Evolutionary conservation across 2,329 filamentous ascomycete species (phyloP).

Genomic region (Neurospora sp.): DNA sequence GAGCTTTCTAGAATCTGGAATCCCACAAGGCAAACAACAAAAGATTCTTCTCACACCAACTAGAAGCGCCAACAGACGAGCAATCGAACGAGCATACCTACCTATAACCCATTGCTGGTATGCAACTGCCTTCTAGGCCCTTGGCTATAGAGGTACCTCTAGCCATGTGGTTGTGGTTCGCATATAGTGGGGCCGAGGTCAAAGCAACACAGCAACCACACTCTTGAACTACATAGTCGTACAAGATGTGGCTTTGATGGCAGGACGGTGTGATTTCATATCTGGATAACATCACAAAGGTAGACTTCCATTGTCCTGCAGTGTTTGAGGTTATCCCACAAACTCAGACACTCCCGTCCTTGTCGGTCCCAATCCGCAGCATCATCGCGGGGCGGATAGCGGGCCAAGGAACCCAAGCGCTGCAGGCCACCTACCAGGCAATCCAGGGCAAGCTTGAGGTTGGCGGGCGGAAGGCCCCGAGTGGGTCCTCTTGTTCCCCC

Average conservation of each 20-base stretch:
- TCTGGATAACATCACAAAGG: background rate
- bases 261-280: background rate
- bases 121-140: background rate
- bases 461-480: background rate
- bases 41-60: background rate
- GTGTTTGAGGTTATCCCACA: background rate
- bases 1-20: slow-evolving; percentile 5
- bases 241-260: background rate
- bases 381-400: background rate
- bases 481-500: background rate
- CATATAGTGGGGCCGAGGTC: background rate
- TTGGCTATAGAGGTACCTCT: background rate
- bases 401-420: background rate
- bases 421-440: background rate
- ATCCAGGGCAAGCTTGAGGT: background rate
- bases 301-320: background rate
- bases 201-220: background rate
- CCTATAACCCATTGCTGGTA: too few species aligned
- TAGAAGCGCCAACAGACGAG: background rate
- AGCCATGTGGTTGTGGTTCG: background rate
- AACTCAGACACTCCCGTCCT: background rate
- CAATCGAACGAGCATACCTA: background rate
- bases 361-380: background rate
- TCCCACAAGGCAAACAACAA: background rate
- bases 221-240: background rate